A percentile compares a stretch with the other conserved stretches of the same genome.
phyloP scores from a whole-genome alignment of 208 protist species.

The Phytomonas francai region DNA sequence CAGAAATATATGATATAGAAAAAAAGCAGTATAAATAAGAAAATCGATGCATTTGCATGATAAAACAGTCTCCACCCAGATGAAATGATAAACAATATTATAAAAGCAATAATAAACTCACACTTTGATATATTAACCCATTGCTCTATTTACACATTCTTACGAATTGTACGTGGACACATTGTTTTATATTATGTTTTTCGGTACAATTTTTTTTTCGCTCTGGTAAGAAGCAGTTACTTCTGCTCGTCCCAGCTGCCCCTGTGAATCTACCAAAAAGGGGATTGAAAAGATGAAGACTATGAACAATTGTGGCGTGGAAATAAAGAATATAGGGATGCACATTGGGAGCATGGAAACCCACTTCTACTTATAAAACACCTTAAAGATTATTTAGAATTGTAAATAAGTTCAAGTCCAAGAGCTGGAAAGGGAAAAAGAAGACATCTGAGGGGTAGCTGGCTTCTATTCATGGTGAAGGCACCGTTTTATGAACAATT shows the following conservation, averaged over 20 bases:
- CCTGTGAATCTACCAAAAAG: not conserved
- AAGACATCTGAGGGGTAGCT: not conserved
- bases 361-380: not conserved
- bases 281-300: not conserved
- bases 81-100: not conserved
- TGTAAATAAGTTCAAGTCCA: not conserved
- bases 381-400: not conserved
- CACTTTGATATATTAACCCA: not conserved
- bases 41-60: constrained; percentile 1
- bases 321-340: not conserved
- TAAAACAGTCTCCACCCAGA: not conserved
- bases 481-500: constrained; percentile 19
- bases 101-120: constrained; percentile 1
- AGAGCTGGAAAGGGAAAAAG: not conserved
- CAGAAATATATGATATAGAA: constrained; percentile 3
- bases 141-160: not conserved
- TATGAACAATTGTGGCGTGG: not conserved
- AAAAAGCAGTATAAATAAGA: constrained; percentile 1
- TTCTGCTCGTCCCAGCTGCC: not conserved
- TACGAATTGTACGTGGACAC: not conserved
- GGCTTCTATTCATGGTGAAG: not conserved
- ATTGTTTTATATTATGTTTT: not conserved
- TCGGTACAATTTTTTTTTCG: not conserved
- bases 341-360: not conserved
- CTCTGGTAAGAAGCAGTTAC: not conserved